Evolutionary conservation across 2,329 filamentous ascomycete genomes (phyloP), one percentile per base, ranked within the genome.

Genomic region (Pseudonectria buxi): DNA sequence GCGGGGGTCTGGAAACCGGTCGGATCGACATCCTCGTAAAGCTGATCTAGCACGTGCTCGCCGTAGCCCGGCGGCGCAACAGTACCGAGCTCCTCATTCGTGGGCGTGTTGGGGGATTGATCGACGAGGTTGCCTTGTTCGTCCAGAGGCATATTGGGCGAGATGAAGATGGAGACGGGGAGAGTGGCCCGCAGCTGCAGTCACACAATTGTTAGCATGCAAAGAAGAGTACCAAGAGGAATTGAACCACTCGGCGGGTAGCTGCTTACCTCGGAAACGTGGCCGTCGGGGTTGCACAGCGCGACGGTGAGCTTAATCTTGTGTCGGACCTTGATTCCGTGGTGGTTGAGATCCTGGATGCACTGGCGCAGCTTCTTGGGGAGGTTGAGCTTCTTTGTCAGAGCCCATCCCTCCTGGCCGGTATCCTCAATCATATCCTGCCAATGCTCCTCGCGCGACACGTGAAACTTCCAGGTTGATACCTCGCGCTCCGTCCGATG

Each of bases 141-240:
- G 51, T 92, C 86, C 26, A 95, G 76, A 0, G 87, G 83, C 51
- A 95, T 79, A 54, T 92, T 92, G 1, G 92, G 90, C 5, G 92
- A 98, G 47, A 96, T 95, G 63, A 95, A 95, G 26, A 98, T 81
- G 36, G 87, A 87, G 12, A 96, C 76, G 2, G 92, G 89, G 24
- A 96, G 76, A 28, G 88, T 92, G 30, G 90, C 90, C 34, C 90
- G 83, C 34, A 95, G 76, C 79, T 85, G 35, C 6, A 13, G 25
- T 32, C 4, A 14, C 18, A 22, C 18, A 22, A 10, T 24, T 26
- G 36, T 53, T 29, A 50, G 41, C 25, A 26, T 35, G 11, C 7
- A 26, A n/a, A n/a, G n/a, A n/a, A n/a, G n/a, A n/a, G n/a, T n/a
- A n/a, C n/a, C n/a, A n/a, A n/a, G n/a, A n/a, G n/a, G n/a, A n/a